Conservation (phyloP, 768 basidiomycete genomes). For the Amanita rubescens region DNA sequence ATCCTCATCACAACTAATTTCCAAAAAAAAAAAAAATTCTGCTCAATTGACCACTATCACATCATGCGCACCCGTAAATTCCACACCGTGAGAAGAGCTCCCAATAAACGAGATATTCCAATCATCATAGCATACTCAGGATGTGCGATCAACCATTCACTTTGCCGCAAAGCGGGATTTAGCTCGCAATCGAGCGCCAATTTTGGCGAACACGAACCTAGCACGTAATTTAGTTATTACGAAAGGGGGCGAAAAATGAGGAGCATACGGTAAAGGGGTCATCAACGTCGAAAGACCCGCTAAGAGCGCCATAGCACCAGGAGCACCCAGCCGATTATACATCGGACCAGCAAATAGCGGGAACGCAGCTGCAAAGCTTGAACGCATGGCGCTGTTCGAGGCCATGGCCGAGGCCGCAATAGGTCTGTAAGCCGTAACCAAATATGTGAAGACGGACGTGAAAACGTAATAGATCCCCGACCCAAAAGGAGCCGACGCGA, state of each 20-base stretch:
- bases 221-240: not conserved
- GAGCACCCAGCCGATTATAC: slow-evolving; percentile 61
- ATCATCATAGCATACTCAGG: no score
- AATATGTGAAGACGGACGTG: slow-evolving; percentile 63
- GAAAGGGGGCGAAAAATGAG: slow-evolving; percentile 8
- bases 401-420: slow-evolving; percentile 66
- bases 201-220: slow-evolving; percentile 19
- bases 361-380: slow-evolving; percentile 54
- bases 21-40: no score
- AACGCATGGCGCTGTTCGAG: slow-evolving; percentile 55
- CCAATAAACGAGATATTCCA: no score
- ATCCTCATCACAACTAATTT: no score
- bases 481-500: slow-evolving; percentile 62
- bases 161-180: slow-evolving; percentile 1
- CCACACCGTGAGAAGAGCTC: no score
- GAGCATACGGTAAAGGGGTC: slow-evolving; percentile 58
- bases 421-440: slow-evolving; percentile 61
- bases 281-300: slow-evolving; percentile 59
- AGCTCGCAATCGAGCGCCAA: slow-evolving; percentile 17
- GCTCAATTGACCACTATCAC: no score
- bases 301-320: slow-evolving; percentile 63
- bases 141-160: no score
- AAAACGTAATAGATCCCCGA: slow-evolving; percentile 60
- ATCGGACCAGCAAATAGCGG: slow-evolving; percentile 61
- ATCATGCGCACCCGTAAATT: no score